Percentiles rank a stretch among this genome's conserved stretches.
These are phyloP conservation scores for Candolleomyces eurysporus DNA, from an alignment of 768 basidiomycete species.

Conservation along the genomic window DNA sequence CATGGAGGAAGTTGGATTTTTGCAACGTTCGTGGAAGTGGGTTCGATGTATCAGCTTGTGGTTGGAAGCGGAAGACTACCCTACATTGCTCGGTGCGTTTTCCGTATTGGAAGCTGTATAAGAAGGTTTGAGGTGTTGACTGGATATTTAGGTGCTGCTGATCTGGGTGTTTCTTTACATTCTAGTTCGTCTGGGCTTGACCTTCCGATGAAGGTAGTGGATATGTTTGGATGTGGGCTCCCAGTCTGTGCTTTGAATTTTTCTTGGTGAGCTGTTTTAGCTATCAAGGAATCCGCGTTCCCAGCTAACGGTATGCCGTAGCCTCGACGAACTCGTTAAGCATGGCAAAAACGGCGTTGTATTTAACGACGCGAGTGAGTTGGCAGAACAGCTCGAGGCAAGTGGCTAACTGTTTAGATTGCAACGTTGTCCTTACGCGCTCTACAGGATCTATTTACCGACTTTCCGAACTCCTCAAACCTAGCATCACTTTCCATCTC, in stretches of 20 bases:
- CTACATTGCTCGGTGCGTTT: slow-evolving; percentile 69
- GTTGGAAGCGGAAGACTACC: slow-evolving; percentile 90
- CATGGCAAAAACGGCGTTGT: slow-evolving; percentile 81
- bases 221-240: slow-evolving; percentile 97
- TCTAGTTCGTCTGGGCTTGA: slow-evolving; percentile 88
- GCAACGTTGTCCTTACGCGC: background rate
- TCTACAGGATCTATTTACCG: slow-evolving; percentile 50
- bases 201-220: slow-evolving; percentile 98
- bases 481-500: slow-evolving; percentile 53
- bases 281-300: background rate
- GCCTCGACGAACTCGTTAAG: slow-evolving; percentile 84
- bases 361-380: slow-evolving; percentile 64
- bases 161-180: slow-evolving; percentile 90
- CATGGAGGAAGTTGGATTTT: slow-evolving; percentile 60
- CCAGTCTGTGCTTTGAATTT: slow-evolving; percentile 92
- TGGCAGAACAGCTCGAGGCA: slow-evolving; percentile 75
- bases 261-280: slow-evolving; percentile 57
- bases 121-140: background rate
- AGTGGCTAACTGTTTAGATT: slow-evolving; percentile 16
- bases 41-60: slow-evolving; percentile 82
- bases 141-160: slow-evolving; percentile 69
- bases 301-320: slow-evolving; percentile 24
- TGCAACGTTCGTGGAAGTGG: slow-evolving; percentile 71
- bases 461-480: slow-evolving; percentile 57
- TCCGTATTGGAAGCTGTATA: too few relatives aligned